Evolutionary conservation across 139 green algal genomes (phyloP).

Genomic region (Auxenochlorella pyrenoidosa): DNA sequence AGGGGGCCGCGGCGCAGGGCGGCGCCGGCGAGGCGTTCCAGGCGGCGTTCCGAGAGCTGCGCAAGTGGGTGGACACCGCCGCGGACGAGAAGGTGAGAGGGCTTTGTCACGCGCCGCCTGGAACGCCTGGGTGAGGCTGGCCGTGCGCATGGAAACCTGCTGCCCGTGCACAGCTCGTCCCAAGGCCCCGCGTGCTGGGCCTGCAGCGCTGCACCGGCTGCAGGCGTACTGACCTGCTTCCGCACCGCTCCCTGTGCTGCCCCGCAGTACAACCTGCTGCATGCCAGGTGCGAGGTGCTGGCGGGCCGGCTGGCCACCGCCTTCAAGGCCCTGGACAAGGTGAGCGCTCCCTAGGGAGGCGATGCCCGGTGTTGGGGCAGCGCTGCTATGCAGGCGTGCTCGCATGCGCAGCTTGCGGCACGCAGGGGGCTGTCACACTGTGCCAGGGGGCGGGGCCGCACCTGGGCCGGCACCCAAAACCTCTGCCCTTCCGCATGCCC

Average conservation of each 20-base stretch:
- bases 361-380: background rate
- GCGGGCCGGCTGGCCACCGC: conserved; percentile 50
- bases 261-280: conserved; percentile 61
- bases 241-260: background rate
- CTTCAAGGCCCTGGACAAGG: conserved; percentile 55
- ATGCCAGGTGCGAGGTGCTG: conserved; percentile 64
- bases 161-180: too few species aligned
- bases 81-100: conserved; percentile 43
- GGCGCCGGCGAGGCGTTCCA: conserved; percentile 25
- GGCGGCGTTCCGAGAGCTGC: conserved; percentile 56
- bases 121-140: too few species aligned
- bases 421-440: background rate
- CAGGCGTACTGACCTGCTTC: background rate
- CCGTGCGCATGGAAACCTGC: too few species aligned
- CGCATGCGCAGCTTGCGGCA: background rate
- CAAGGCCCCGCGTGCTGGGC: background rate
- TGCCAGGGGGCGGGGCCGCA: too few species aligned
- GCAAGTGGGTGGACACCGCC: conserved; percentile 73
- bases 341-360: too few species aligned
- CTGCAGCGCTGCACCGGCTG: background rate
- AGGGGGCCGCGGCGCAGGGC: background rate
- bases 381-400: background rate
- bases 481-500: background rate
- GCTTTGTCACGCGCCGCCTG: too few species aligned
- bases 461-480: too few species aligned